Evolutionary conservation across 2,329 filamentous ascomycete genomes (phyloP).

Genomic region (Penicillium olsonii): DNA sequence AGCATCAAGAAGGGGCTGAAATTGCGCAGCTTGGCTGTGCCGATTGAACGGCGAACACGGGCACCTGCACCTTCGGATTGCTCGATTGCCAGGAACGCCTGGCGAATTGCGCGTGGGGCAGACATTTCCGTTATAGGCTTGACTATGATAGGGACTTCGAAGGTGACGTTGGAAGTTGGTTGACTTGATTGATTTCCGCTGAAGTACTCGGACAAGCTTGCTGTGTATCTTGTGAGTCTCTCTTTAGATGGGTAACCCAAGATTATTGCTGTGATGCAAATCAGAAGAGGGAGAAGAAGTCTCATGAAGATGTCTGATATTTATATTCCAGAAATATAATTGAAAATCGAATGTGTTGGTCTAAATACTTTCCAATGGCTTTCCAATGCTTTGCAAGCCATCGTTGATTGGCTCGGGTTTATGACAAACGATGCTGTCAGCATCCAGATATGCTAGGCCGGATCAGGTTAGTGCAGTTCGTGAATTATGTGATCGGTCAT

Average conservation of each 20-base stretch:
- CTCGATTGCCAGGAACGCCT: constrained; percentile 80
- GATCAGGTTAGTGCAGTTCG: constrained; percentile 1
- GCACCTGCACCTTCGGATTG: constrained; percentile 88
- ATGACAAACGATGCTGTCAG: constrained; percentile 33
- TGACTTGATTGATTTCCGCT: constrained; percentile 9
- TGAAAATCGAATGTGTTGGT: constrained; percentile 21
- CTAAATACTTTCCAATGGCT: background rate
- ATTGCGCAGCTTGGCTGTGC: constrained; percentile 78
- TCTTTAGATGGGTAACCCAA: constrained; percentile 25
- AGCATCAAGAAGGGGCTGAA: constrained; percentile 95
- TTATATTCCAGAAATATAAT: constrained; percentile 22
- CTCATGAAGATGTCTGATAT: constrained; percentile 37
- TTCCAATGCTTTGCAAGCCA: constrained; percentile 25
- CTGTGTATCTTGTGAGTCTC: constrained; percentile 17
- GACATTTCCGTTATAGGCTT: constrained; percentile 59
- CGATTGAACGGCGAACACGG: constrained; percentile 81
- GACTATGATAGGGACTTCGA: constrained; percentile 8
- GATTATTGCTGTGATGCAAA: constrained; percentile 39
- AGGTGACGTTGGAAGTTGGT: constrained; percentile 5
- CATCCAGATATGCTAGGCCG: constrained; percentile 13
- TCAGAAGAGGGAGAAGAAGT: constrained; percentile 37
- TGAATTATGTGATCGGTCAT: too few relatives aligned
- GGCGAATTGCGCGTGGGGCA: constrained; percentile 72
- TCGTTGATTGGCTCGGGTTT: constrained; percentile 4
- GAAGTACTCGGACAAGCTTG: constrained; percentile 16